Evolutionary conservation across 2,329 filamentous ascomycete genomes (phyloP).

Genomic region (Diaporthe longicolla): DNA sequence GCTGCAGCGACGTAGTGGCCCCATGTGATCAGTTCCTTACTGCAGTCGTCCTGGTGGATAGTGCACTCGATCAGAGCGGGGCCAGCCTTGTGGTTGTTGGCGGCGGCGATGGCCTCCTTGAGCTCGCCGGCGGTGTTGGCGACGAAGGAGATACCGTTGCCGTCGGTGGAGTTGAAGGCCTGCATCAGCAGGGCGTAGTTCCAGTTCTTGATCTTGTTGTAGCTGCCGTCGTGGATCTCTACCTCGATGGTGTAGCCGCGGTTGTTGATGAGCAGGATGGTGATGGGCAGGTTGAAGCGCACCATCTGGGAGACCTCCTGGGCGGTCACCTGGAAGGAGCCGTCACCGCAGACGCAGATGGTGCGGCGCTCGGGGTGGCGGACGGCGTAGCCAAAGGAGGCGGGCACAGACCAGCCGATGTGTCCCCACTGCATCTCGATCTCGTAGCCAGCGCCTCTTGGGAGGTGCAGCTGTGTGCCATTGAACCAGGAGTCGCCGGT

Average conservation of each 20-base stretch:
- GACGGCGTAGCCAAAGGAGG: constrained; percentile 48
- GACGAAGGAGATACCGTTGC: constrained; percentile 45
- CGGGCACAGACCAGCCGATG: constrained; percentile 49
- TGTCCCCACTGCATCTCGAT: constrained; percentile 52
- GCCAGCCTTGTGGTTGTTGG: constrained; percentile 44
- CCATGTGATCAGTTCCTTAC: constrained; percentile 49
- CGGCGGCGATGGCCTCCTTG: constrained; percentile 43
- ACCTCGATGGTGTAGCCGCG: constrained; percentile 57
- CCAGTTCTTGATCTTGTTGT: constrained; percentile 53
- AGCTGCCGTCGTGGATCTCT: constrained; percentile 54
- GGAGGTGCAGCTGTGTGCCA: constrained; percentile 47
- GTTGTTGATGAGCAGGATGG: constrained; percentile 55
- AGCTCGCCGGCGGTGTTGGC: constrained; percentile 47
- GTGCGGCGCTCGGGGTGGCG: constrained; percentile 46
- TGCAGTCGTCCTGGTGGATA: constrained; percentile 50
- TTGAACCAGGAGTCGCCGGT: constrained; percentile 51
- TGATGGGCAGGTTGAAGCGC: constrained; percentile 50
- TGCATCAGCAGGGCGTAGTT: constrained; percentile 48
- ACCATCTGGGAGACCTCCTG: constrained; percentile 56
- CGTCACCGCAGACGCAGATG: constrained; percentile 53
- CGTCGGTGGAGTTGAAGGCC: constrained; percentile 47
- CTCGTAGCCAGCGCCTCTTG: constrained; percentile 48
- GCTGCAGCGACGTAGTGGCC: constrained; percentile 48
- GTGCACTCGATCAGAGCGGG: constrained; percentile 48
- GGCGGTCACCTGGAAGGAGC: constrained; percentile 54